phyloP scores from a whole-genome alignment of 257 asterid genomes.

The Leptodermis oblonga region DNA sequence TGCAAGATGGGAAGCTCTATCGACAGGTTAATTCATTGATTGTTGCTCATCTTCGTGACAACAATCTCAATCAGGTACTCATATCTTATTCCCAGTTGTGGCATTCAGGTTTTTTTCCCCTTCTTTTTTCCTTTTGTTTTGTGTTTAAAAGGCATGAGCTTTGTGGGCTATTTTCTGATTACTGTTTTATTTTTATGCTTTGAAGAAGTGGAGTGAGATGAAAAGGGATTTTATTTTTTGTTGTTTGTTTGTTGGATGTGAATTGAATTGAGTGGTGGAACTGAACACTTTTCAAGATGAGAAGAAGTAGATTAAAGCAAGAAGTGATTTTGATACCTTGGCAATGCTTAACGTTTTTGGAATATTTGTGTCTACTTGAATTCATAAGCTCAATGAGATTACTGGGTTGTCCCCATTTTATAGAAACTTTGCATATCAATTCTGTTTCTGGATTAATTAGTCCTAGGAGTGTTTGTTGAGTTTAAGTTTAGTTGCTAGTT shows the following conservation, averaged over 20 bases:
- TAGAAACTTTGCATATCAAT: too few species aligned
- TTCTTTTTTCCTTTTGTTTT: not conserved
- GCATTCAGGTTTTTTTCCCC: not conserved
- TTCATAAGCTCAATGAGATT: not conserved
- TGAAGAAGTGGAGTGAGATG: not conserved
- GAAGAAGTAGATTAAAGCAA: too few species aligned
- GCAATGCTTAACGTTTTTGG: not conserved
- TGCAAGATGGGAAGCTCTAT: slow-evolving; percentile 67
- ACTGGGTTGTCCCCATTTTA: not conserved
- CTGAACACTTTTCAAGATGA: too few species aligned
- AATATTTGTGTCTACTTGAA: not conserved
- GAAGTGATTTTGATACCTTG: not conserved
- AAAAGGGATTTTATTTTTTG: not conserved
- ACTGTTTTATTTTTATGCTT: not conserved
- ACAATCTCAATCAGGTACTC: slow-evolving; percentile 63
- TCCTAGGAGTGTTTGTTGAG: not conserved
- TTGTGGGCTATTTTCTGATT: not conserved
- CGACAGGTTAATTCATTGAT: slow-evolving; percentile 67
- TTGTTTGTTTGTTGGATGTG: not conserved
- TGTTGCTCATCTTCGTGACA: slow-evolving; percentile 78
- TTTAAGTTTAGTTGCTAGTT: not conserved
- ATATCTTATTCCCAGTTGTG: too few species aligned
- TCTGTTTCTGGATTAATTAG: not conserved
- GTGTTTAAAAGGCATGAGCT: not conserved
- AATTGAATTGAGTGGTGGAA: not conserved